Evolutionary conservation across 345 rosid species (phyloP), one percentile per base, ranked within the genome.

Genomic region (Aquilaria yunnanensis): DNA sequence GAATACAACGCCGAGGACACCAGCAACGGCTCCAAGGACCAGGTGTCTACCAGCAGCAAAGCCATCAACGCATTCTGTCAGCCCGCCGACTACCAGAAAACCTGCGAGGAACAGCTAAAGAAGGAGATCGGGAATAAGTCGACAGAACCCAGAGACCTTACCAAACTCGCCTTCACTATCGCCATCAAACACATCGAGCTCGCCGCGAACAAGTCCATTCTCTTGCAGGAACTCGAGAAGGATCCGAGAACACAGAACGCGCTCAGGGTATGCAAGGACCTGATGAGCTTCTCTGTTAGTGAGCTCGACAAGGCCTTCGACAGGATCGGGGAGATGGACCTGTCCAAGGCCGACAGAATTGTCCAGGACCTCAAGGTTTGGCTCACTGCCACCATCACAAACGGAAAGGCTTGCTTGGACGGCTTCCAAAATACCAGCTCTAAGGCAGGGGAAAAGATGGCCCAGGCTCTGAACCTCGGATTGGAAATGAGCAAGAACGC

Each of bases 341-440:
- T 72, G 1, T 51, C 23, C 46, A 63, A 58, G 31, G 0, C 78
- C 9, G 81, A 85, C 3, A 69, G 65, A 3, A 23, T 75, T 6
- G 55, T 85, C 69, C 59, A 61, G 0, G 78, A 89, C 65, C 32
- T 91, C 2, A 79, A 52, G 73, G 52, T 78, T 48, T 92, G 98
- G 98, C 76, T 92, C 11, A 85, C 88, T 43, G 95, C 98, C 9
- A 73, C 92, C 16, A 70, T 83, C 16, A 85, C 86, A 12, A 84
- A 85, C 50, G 81, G 89, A 59, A 78, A 82, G 33, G 86, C 98
- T 4, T 92, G 98, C 77, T 54, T 85, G 45, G 96, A 92, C 3
- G 93, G 86, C 11, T 92, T 92, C 56, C 52, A 73, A 30, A 84
- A 80, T 14, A 74, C 83, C 1, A 74, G 77, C 0, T 67, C 80